Evolutionary conservation across 2,329 filamentous ascomycete genomes (phyloP).

Genomic region (Phialocephala sp.): DNA sequence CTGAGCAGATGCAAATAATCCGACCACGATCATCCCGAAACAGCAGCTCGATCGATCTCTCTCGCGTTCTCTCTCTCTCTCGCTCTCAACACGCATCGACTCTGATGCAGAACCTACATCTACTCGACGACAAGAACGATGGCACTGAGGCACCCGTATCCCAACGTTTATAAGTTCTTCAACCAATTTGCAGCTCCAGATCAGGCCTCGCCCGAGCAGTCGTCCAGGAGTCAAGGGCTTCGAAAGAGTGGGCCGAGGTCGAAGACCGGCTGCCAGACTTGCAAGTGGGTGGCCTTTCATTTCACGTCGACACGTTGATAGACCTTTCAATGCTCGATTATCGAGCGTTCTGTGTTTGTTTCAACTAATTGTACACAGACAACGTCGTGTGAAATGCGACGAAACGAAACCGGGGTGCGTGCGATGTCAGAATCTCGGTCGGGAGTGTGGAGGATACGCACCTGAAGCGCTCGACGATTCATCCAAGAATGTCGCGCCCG

Average conservation of each 20-base stretch:
- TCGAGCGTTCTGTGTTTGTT: slow-evolving; percentile 3
- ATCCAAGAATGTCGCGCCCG: slow-evolving; percentile 36
- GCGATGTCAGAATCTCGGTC: slow-evolving; percentile 43
- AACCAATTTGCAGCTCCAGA: slow-evolving; percentile 43
- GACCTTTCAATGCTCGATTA: neutral
- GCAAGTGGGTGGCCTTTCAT: slow-evolving; percentile 39
- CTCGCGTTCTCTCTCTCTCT: neutral
- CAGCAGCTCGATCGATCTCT: neutral
- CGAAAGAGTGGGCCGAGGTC: slow-evolving; percentile 43
- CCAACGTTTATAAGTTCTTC: slow-evolving; percentile 44
- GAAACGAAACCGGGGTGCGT: slow-evolving; percentile 43
- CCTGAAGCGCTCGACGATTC: slow-evolving; percentile 38
- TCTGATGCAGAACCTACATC: slow-evolving; percentile 16
- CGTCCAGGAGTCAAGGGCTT: slow-evolving; percentile 42
- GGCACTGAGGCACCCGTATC: slow-evolving; percentile 42
- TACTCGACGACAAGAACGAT: slow-evolving; percentile 36
- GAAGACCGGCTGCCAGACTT: slow-evolving; percentile 44
- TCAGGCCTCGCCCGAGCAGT: slow-evolving; percentile 41
- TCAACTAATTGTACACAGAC: slow-evolving; percentile 34
- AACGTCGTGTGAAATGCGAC: slow-evolving; percentile 44
- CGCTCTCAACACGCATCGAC: neutral
- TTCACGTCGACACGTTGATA: neutral
- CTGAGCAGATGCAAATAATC: slow-evolving; percentile 1
- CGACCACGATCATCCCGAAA: slow-evolving; percentile 9
- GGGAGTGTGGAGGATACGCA: slow-evolving; percentile 43